Conservation (phyloP, 2,329 filamentous ascomycete species). For the Leptographium galeiforme region DNA sequence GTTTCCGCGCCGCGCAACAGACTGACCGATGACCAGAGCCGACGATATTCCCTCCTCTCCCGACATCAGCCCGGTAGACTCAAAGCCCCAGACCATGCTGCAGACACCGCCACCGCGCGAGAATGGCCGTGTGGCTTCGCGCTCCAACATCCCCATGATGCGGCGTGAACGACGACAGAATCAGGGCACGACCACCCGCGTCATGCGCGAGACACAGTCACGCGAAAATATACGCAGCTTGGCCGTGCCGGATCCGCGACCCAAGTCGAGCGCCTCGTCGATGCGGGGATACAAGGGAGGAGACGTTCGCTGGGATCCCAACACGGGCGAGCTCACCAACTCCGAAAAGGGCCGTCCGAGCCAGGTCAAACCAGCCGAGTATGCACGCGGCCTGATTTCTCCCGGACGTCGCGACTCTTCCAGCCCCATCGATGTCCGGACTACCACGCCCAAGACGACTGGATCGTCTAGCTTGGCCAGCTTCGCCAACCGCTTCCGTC, state of each 20-base stretch:
- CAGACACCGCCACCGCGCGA: neutral
- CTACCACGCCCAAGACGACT: neutral
- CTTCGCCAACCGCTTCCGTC: conserved; percentile 33
- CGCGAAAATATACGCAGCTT: conserved; percentile 19
- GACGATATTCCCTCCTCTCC: neutral
- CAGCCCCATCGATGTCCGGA: neutral
- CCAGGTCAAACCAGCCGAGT: conserved; percentile 42
- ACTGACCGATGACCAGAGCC: neutral
- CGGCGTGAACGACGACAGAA: conserved; percentile 35
- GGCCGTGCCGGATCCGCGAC: conserved; percentile 13
- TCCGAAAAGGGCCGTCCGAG: conserved; percentile 39
- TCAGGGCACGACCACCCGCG: conserved; percentile 23
- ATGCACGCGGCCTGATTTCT: conserved; percentile 23
- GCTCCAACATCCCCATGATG: conserved; percentile 34
- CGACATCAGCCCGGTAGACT: conserved; percentile 31
- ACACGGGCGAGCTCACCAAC: conserved; percentile 52
- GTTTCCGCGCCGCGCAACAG: neutral
- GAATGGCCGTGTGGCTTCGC: conserved; percentile 7
- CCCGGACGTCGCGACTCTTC: conserved; percentile 12
- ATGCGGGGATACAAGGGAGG: conserved; percentile 16
- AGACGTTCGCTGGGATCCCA: conserved; percentile 48
- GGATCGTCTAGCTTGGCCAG: conserved; percentile 18
- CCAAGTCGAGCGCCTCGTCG: conserved; percentile 5
- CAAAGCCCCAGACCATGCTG: conserved; percentile 10
- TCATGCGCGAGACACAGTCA: conserved; percentile 25